Conservation (phyloP, 495 filamentous ascomycete genomes). For the Chaetomium cochliodes region DNA sequence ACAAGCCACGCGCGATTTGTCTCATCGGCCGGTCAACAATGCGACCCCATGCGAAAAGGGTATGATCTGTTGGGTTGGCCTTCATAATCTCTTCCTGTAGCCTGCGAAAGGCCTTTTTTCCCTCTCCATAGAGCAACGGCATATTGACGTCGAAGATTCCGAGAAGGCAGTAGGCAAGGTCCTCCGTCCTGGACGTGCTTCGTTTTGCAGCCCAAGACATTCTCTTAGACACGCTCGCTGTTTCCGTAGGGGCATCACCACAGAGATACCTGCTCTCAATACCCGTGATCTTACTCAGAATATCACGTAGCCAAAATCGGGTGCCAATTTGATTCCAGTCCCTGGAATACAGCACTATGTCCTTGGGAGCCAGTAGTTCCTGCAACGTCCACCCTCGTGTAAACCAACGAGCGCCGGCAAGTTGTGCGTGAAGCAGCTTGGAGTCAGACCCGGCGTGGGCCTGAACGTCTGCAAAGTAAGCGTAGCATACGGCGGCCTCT, state of each 20-base stretch:
- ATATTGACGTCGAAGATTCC: slow-evolving; percentile 39
- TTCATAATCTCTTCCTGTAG: slow-evolving; percentile 35
- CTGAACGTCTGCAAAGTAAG: slow-evolving; percentile 21
- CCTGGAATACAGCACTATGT: slow-evolving; percentile 25
- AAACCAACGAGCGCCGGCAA: slow-evolving; percentile 35
- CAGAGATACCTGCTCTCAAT: not conserved
- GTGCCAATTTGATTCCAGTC: slow-evolving; percentile 27
- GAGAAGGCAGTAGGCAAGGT: slow-evolving; percentile 40
- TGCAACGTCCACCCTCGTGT: slow-evolving; percentile 40
- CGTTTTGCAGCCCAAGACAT: slow-evolving; percentile 38
- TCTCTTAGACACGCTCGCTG: slow-evolving; percentile 22
- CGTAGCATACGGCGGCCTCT: slow-evolving; percentile 28
- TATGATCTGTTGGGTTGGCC: slow-evolving; percentile 24
- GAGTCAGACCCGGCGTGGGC: not conserved
- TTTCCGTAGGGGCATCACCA: not conserved
- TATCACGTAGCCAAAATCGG: not conserved
- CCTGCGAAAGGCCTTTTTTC: slow-evolving; percentile 33
- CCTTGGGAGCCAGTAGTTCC: slow-evolving; percentile 35
- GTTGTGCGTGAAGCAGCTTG: not conserved
- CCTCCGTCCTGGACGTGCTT: slow-evolving; percentile 34
- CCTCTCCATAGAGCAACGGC: slow-evolving; percentile 40
- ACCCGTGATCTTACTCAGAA: not conserved
- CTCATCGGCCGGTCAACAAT: slow-evolving; percentile 2
- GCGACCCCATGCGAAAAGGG: slow-evolving; percentile 32
- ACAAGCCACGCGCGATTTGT: not conserved